Evolutionary conservation across 768 basidiomycete genomes (phyloP), one percentile per base, ranked within the genome.

Genomic region (Tricholomella constricta): DNA sequence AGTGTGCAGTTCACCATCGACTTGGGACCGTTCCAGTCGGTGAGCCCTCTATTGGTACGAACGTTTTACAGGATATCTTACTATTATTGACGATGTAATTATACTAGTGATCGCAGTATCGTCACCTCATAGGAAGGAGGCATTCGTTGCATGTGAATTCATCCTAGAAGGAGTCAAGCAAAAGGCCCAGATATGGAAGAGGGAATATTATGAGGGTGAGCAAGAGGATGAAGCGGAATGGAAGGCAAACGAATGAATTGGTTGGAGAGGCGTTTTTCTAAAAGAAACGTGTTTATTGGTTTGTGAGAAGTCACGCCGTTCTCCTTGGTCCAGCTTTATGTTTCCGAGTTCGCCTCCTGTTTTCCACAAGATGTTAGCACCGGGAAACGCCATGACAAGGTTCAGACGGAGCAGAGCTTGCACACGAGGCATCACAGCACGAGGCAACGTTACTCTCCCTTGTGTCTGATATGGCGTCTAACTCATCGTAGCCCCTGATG

Each of bases 181-280:
- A 55, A 86, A 82, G 62, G 91, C 80, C 36, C 92, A 91, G 68
- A 88, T 95, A 57, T 96, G 94, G 94, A 95, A 96, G 74, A 73
- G 89, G 61, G 94, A 95, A 65, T 90, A 81, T 63, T 95, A 94
- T 61, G 86, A 86, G 62, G 88, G 83, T 6, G 80, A 83, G 59
- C 67, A 68, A 45, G 85, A 86, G 40, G 78, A 74, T 27, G 75
- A 73, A 45, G 87, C 86, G 9, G 78, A 81, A 62, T 89, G 88
- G 88, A 89, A 89, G 68, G 77, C 76, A 55, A 89, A 89, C 65
- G 61, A 68, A 49, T 77, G 63, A 68, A 32, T 6, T 6, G n/a
- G n/a, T n/a, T n/a, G n/a, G 10, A 9, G 17, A 23, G 34, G 44
- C 36, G 6, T 12, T 11, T 20, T 40, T 2, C 34, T 11, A 45